Evolutionary conservation across 2,329 filamentous ascomycete genomes (phyloP).

Genomic region (Fusarium liriodendri): DNA sequence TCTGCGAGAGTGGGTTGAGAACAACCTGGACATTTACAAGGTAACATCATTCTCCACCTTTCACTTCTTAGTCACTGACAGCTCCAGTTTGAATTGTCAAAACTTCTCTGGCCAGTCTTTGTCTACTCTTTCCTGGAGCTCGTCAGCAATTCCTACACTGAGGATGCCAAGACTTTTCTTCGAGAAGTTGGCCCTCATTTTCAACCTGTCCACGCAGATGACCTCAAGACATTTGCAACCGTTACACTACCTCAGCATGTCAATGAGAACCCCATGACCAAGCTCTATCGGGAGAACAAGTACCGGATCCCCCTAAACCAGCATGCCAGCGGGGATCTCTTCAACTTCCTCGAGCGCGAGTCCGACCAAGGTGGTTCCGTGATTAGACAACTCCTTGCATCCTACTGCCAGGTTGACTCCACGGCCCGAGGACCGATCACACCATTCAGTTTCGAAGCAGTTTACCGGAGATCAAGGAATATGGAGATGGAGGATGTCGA

Average conservation of each 20-base stretch:
- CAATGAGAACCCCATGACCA: slow-evolving; percentile 79
- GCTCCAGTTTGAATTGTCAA: slow-evolving; percentile 81
- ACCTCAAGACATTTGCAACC: slow-evolving; percentile 79
- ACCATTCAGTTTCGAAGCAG: slow-evolving; percentile 71
- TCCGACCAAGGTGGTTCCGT: slow-evolving; percentile 82
- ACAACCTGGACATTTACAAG: slow-evolving; percentile 94
- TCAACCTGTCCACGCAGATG: slow-evolving; percentile 81
- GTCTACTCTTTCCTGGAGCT: slow-evolving; percentile 92
- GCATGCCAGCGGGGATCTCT: slow-evolving; percentile 82
- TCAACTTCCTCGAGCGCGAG: slow-evolving; percentile 91
- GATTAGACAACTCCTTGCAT: slow-evolving; percentile 78
- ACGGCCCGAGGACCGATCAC: slow-evolving; percentile 72
- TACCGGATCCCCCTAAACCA: slow-evolving; percentile 92
- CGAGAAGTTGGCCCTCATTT: slow-evolving; percentile 75
- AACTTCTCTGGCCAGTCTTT: slow-evolving; percentile 92
- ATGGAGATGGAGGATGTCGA: slow-evolving; percentile 73
- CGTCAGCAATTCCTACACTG: slow-evolving; percentile 75
- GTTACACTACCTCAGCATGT: slow-evolving; percentile 84
- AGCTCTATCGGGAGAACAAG: slow-evolving; percentile 85
- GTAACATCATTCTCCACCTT: slow-evolving; percentile 53
- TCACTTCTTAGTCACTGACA: slow-evolving; percentile 34
- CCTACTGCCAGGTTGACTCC: slow-evolving; percentile 68
- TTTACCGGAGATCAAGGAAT: slow-evolving; percentile 67
- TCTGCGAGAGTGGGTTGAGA: slow-evolving; percentile 86
- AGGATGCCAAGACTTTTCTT: slow-evolving; percentile 81